A percentile compares a stretch with the other conserved stretches of the same genome.
These are phyloP conservation scores for Talaromyces trachyspermus DNA, from an alignment of 495 filamentous ascomycete genomes.

Conservation along the genomic window DNA sequence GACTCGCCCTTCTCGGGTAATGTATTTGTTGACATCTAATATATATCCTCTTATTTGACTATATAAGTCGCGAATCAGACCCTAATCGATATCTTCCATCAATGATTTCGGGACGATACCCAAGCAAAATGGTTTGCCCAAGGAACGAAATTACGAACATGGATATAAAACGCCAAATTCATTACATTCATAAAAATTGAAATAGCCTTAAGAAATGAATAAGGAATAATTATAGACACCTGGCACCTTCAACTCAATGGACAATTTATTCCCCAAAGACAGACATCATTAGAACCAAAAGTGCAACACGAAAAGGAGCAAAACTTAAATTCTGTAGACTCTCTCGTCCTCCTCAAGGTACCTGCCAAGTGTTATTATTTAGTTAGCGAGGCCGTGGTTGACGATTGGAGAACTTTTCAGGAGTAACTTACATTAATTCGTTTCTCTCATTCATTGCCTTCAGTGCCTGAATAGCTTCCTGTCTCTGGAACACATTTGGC, in stretches of 20 bases:
- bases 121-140: too few relatives aligned
- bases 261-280: background rate
- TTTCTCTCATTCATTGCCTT: constrained; percentile 74
- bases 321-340: constrained; percentile 41
- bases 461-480: constrained; percentile 71
- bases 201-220: background rate
- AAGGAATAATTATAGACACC: background rate
- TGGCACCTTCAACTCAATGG: background rate
- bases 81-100: too few relatives aligned
- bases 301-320: background rate
- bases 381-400: background rate
- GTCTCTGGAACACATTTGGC: constrained; percentile 50
- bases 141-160: too few relatives aligned
- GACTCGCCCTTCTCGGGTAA: too few relatives aligned
- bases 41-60: too few relatives aligned
- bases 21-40: too few relatives aligned
- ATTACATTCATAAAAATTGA: constrained; percentile 1
- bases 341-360: constrained; percentile 46
- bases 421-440: constrained; percentile 76
- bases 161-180: too few relatives aligned
- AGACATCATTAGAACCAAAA: background rate
- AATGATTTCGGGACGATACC: too few relatives aligned
- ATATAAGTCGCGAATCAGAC: too few relatives aligned
- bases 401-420: background rate
- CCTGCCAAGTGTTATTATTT: constrained; percentile 20